Base-by-base conservation (phyloP, 2,329 filamentous ascomycete genomes). In the Fusarium bulbicola region DNA sequence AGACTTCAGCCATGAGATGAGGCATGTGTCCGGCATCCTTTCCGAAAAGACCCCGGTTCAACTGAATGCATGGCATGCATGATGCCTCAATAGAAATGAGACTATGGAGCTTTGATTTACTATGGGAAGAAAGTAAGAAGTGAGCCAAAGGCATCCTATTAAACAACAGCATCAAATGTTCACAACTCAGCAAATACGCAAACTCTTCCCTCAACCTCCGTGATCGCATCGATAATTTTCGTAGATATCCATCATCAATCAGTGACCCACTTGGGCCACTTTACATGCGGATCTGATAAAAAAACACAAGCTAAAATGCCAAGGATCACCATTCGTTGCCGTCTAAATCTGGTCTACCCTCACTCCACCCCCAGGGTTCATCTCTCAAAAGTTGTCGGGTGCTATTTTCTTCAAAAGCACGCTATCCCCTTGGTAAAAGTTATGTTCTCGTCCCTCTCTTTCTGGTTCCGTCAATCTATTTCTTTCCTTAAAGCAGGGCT, bases 211-310 rank as follows among this genome's bases (percentile, higher is more conserved):
- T 62, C 39, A 52, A 70, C 49, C 71, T 69, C 63, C 52, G 60
- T 32, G 34, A 69, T 69, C 47, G 63, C 59, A 72, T 59, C 32
- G 42, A 39, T 52, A 32, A 53, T 42, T 60, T 60, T 40, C 64
- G 30, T 53, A 53, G 39, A 67, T 63, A 73, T 65, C 40, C 63
- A 71, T 74, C 74, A 71, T 73, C 70, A 73, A 73, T 70, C 70
- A 62, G 56, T 40, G 43, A 50, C 46, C 70, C 70, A 73, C 70
- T 63, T 40, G 24, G 37, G 15, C 66, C 46, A 54, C 58, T 57
- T 59, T 46, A 34, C 26, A 40, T 53, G 61, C 70, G 70, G 70
- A 73, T 73, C 70, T 74, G 70, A 73, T 73, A 73, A 73, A 73
- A 64, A 64, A 58, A 65, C 43, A 50, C 24, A 67, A 46, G 50